Evolutionary conservation across 2,329 filamentous ascomycete species (phyloP), one percentile per base, ranked within the genome.

Genomic region (Cercospora sp.): DNA sequence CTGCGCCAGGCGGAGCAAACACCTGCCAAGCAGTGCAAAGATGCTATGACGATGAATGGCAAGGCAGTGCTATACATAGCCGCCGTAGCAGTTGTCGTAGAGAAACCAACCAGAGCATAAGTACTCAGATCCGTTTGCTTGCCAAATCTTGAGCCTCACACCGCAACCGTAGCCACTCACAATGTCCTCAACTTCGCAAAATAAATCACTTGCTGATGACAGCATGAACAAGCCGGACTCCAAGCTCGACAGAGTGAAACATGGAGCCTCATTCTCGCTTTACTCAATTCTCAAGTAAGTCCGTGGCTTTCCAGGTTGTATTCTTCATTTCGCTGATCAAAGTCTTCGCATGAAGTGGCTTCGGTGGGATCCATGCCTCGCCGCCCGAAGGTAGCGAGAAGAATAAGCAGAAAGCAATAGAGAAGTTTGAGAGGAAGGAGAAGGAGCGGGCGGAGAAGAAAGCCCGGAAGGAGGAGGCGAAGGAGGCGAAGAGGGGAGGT

Each of bases 371-470:
- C 8, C n/a, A 59, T 36, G 55, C 55, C 18, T 18, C 55, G 3
- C 55, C 55, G 10, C 55, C 55, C 8, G 55, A 59, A 59, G n/a
- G n/a, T 0, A 59, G 55, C 8, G 55, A 33, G 8, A 59, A 33
- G 55, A 59, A 31, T 9, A 59, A 59, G n/a, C 55, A 59, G 3
- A 23, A 59, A 16, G 55, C 55, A 10, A 36, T 59, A 12, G 55
- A 33, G 28, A 59, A 36, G 31, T 23, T 59, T 1, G n/a, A 59
- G 28, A 59, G 31, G 26, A 33, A 59, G 26, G 55, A 59, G 55
- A 33, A 36, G n/a, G 48, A 53, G 48, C 48, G 48, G 2, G 48
- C 48, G 23, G 48, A 53, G 55, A 59, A 59, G 55, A 59, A 59
- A 36, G 55, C 55, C 16, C 28, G 55, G 18, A 59, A 59, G 55